These are phyloP conservation scores for Crataegus laevigata DNA, from an alignment of 306 rosid genomes.

Conservation along the genomic window DNA sequence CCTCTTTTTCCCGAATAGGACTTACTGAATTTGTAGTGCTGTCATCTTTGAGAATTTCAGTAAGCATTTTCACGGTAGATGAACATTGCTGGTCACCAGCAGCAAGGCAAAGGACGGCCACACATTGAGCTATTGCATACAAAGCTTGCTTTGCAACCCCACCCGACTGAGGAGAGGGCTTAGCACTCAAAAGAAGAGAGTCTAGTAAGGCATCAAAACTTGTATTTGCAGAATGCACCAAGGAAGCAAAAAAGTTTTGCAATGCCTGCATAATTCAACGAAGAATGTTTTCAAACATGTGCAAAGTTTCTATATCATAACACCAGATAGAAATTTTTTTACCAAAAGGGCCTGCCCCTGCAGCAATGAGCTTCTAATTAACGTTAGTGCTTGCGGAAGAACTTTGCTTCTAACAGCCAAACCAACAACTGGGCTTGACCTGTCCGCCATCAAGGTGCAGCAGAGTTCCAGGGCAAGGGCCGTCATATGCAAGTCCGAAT, in stretches of 20 bases:
- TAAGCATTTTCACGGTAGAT: slow-evolving; percentile 91
- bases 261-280: slow-evolving; percentile 58
- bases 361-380: slow-evolving; percentile 88
- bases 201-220: slow-evolving; percentile 90
- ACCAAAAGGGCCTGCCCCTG: slow-evolving; percentile 97
- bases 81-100: slow-evolving; percentile 89
- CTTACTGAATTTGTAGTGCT: slow-evolving; percentile 75
- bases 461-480: slow-evolving; percentile 97
- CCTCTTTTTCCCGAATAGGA: neutral
- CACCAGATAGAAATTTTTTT: slow-evolving; percentile 16
- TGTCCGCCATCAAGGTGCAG: slow-evolving; percentile 93
- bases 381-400: slow-evolving; percentile 87
- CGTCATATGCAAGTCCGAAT: slow-evolving; percentile 98
- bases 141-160: slow-evolving; percentile 98
- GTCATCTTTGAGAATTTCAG: slow-evolving; percentile 80
- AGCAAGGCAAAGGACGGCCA: slow-evolving; percentile 94
- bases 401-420: slow-evolving; percentile 93
- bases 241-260: slow-evolving; percentile 80
- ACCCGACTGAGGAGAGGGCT: slow-evolving; percentile 91
- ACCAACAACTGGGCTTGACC: slow-evolving; percentile 79
- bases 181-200: slow-evolving; percentile 84
- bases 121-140: slow-evolving; percentile 91
- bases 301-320: slow-evolving; percentile 13
- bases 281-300: slow-evolving; percentile 13
- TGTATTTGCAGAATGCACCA: slow-evolving; percentile 89